Evolutionary conservation across 192 early-diverging fungal species (phyloP).

Genomic region (Umbelopsis sp.): DNA sequence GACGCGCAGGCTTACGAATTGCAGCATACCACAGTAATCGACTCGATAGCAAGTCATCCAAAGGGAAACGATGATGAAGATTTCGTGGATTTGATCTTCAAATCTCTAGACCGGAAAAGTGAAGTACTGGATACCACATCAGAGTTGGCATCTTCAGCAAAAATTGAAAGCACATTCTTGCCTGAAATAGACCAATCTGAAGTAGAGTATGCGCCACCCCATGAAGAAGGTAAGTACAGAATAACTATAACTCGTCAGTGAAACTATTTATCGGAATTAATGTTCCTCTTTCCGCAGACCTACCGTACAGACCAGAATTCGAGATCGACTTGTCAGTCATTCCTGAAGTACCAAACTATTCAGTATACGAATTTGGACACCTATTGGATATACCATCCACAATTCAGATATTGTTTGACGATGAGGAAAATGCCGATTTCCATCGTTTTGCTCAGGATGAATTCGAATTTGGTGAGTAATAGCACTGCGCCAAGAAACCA

Average conservation of each 20-base stretch:
- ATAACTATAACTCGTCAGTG: not conserved
- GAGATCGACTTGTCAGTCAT: not conserved
- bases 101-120: not conserved
- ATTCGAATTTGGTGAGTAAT: constrained; percentile 3
- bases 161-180: not conserved
- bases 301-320: not conserved
- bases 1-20: not conserved
- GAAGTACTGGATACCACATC: not conserved
- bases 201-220: not conserved
- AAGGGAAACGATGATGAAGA: not conserved
- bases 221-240: constrained; percentile 2
- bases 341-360: not conserved
- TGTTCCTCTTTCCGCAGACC: not conserved
- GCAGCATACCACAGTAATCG: not conserved
- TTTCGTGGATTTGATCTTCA: not conserved
- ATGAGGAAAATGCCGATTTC: not conserved
- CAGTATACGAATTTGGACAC: constrained; percentile 3
- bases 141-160: not conserved
- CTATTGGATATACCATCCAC: not conserved
- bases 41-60: not conserved
- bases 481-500: not conserved
- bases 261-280: not conserved
- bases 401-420: not conserved
- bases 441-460: not conserved
- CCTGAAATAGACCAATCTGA: not conserved